Base-by-base conservation (phyloP, 805 yeast species). In the Millerozyma acaciae region DNA sequence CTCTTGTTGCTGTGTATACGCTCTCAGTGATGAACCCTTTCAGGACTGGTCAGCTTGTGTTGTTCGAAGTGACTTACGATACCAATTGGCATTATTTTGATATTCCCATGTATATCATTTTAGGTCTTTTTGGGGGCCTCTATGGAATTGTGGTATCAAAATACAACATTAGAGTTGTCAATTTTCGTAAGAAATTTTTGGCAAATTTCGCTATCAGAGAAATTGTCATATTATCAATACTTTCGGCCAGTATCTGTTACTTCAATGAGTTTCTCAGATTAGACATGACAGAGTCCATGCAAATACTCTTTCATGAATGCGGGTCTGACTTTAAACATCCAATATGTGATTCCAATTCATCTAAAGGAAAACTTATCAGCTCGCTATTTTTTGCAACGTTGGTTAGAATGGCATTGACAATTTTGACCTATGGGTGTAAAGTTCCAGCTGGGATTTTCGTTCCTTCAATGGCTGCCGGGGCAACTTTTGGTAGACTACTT, bases 391-490 rank as follows among this genome's bases (percentile, higher is more conserved):
- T 75, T 32, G 97, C 97, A 0, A 83, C 96, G 0, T 42, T 78
- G 0, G 60, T 86, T 4, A 68, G 98, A 35, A 76, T 80, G 63
- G 42, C 70, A 0, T 68, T 93, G 31, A 85, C 93, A 17, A 74
- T 88, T 17, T 68, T 93, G 10, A 83, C 97, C 0, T 93, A 94
- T 55, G 96, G 96, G 2, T 80, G 88, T 41, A 87, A 83, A 57
- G 89, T 90, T 0, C 98, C 98, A 0, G 95, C 97, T n/a, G 98
- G 98, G 10, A 86, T 90, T 5, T 83, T 93, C 60, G 95, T 93
- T 34, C 98, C 98, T 2, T 84, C 96, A 2, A 86, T 93, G 95
- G 89, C 96, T 0, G 84, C 88, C 1, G 98, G 98, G 15, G 97
- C 97, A 0, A 77, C 95, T 0, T 84, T 86, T 57, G 98, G 98